Evolutionary conservation across 140 eudicot species (phyloP).

Genomic region (Stevia rebaudiana): DNA sequence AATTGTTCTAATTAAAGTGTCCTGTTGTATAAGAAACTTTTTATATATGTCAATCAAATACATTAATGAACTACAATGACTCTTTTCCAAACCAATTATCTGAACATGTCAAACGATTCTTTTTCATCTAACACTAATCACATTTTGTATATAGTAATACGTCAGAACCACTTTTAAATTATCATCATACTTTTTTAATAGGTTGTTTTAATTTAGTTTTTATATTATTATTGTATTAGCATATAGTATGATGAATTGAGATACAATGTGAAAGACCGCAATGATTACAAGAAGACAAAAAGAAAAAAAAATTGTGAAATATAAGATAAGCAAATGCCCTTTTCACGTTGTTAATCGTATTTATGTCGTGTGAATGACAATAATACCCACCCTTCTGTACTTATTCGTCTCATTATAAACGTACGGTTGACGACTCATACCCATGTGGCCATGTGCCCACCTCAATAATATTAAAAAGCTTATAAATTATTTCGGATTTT

Average conservation of each 20-base stretch:
- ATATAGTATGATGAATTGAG: too few relatives aligned
- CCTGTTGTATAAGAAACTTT: background rate
- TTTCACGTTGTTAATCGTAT: constrained; percentile 27
- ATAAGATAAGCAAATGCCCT: constrained; percentile 29
- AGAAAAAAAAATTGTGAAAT: background rate
- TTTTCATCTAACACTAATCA: background rate
- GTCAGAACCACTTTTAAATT: background rate
- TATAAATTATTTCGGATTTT: background rate
- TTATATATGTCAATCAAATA: background rate
- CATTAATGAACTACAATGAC: background rate
- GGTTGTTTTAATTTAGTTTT: too few relatives aligned
- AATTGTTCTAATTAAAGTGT: background rate
- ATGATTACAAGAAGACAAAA: background rate
- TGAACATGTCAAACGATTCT: background rate
- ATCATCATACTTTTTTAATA: background rate
- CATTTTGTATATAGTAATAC: background rate
- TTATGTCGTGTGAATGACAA: constrained; percentile 18
- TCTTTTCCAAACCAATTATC: background rate
- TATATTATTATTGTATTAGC: too few relatives aligned
- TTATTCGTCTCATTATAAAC: constrained; percentile 19
- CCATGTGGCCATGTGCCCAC: constrained; percentile 18
- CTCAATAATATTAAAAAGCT: background rate
- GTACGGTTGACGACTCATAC: constrained; percentile 30
- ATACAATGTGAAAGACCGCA: background rate
- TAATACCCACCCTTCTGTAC: constrained; percentile 9